phyloP scores from a whole-genome alignment of 208 protist genomes.

The Lotmaria passim region DNA sequence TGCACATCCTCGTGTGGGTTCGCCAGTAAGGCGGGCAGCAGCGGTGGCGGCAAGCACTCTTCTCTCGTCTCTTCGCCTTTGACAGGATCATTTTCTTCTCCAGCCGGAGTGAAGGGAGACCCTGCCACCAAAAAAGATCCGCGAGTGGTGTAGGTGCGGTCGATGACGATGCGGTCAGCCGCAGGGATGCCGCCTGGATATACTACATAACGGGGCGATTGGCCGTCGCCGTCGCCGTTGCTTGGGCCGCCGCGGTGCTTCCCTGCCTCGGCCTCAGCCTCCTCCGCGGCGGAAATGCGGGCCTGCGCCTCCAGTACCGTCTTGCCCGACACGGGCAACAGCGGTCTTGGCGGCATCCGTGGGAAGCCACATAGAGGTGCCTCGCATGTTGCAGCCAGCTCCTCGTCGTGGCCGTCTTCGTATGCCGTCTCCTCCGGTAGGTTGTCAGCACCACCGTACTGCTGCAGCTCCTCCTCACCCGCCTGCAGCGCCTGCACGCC shows the following conservation, averaged over 20 bases:
- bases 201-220: constrained; percentile 22
- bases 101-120: neutral
- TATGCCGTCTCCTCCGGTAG: neutral
- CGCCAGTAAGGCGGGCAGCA: constrained; percentile 7
- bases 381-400: neutral
- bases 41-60: too few species aligned
- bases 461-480: constrained; percentile 21
- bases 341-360: constrained; percentile 22
- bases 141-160: constrained; percentile 53
- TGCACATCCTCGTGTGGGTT: constrained; percentile 43
- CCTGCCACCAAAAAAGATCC: constrained; percentile 34
- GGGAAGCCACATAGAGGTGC: constrained; percentile 24
- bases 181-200: constrained; percentile 38
- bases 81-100: too few species aligned
- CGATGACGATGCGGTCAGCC: constrained; percentile 43
- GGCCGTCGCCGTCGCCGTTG: neutral
- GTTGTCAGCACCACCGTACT: constrained; percentile 27
- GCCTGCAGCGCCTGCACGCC: constrained; percentile 46
- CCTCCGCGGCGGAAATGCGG: constrained; percentile 25
- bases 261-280: neutral
- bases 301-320: constrained; percentile 46
- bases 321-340: constrained; percentile 62
- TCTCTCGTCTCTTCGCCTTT: neutral
- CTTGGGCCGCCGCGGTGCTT: neutral
- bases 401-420: neutral